phyloP scores from a whole-genome alignment of 1,139 yeast genomes.

The Yarrowia galli region DNA sequence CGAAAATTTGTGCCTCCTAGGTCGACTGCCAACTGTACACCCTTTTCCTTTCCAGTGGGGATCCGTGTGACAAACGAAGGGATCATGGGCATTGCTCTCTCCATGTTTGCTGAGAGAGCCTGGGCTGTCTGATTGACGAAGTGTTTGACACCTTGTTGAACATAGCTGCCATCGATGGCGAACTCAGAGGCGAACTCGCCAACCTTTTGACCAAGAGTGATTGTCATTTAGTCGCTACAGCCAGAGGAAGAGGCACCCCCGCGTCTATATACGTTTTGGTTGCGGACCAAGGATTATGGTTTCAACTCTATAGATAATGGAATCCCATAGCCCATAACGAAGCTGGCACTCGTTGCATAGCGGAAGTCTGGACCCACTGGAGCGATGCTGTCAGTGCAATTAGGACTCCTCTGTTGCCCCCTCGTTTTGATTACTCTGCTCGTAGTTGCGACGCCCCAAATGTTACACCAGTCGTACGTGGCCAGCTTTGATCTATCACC shows the following conservation, averaged over 20 bases:
- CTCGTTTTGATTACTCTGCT: too few relatives aligned
- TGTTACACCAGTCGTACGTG: too few relatives aligned
- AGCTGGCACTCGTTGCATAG: too few relatives aligned
- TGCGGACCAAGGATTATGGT: conserved; percentile 29
- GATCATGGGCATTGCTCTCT: conserved; percentile 78
- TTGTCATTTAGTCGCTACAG: background rate
- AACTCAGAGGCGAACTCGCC: conserved; percentile 64
- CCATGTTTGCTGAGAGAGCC: conserved; percentile 62
- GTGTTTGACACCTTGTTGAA: conserved; percentile 55
- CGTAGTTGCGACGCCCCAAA: too few relatives aligned
- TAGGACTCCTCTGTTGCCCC: too few relatives aligned
- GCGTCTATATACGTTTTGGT: conserved; percentile 33
- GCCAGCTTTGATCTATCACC: too few relatives aligned
- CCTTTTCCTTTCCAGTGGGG: conserved; percentile 83
- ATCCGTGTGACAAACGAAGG: conserved; percentile 82
- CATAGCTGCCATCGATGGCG: conserved; percentile 57
- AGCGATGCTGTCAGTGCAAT: too few relatives aligned
- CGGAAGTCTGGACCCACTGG: too few relatives aligned
- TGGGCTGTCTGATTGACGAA: conserved; percentile 68
- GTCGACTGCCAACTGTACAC: conserved; percentile 81
- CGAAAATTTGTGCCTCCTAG: conserved; percentile 89
- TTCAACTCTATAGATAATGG: conserved; percentile 16
- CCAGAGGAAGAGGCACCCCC: conserved; percentile 8
- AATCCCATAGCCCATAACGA: conserved; percentile 3
- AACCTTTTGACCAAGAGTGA: conserved; percentile 48